A percentile compares a stretch with the other conserved stretches of the same genome.
Evolutionary conservation across 2,329 filamentous ascomycete genomes (phyloP).

Genomic region (Neofusicoccum sp.): DNA sequence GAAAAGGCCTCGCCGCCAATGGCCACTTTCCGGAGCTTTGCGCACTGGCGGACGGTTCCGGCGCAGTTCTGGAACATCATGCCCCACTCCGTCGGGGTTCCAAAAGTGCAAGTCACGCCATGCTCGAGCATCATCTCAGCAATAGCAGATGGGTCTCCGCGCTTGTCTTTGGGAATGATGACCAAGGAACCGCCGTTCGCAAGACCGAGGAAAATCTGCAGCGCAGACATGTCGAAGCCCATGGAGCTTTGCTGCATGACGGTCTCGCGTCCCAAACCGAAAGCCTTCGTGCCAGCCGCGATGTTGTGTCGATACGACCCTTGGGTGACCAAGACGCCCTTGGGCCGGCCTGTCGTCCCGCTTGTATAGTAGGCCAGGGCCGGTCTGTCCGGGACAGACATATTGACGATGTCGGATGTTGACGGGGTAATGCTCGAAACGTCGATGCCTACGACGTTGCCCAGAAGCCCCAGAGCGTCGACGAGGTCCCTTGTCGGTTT

Average conservation of each 20-base stretch:
- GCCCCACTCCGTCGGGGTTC: slow-evolving; percentile 47
- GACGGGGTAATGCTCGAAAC: too few relatives aligned
- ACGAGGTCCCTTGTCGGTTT: too few relatives aligned
- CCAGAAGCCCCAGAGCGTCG: too few relatives aligned
- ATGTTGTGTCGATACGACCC: slow-evolving; percentile 33
- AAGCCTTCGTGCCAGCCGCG: slow-evolving; percentile 26
- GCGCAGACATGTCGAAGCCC: slow-evolving; percentile 46
- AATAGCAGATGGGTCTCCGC: slow-evolving; percentile 41
- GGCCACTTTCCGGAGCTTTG: slow-evolving; percentile 35
- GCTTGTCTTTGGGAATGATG: slow-evolving; percentile 34
- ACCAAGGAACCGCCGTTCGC: slow-evolving; percentile 43
- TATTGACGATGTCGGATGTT: too few relatives aligned
- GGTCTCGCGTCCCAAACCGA: slow-evolving; percentile 42
- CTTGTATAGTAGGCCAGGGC: slow-evolving; percentile 25
- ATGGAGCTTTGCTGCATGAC: slow-evolving; percentile 52
- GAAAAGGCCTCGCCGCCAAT: slow-evolving; percentile 30
- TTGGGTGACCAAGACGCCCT: slow-evolving; percentile 41
- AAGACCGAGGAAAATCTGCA: slow-evolving; percentile 47
- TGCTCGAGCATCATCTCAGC: slow-evolving; percentile 40
- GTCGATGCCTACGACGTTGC: too few relatives aligned
- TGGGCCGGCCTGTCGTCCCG: slow-evolving; percentile 25
- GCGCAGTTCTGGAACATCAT: slow-evolving; percentile 29
- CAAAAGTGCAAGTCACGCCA: slow-evolving; percentile 41
- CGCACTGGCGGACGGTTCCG: slow-evolving; percentile 25
- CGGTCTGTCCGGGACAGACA: too few relatives aligned